Base-by-base conservation (phyloP, 2,329 filamentous ascomycete species). In the Pyricularia sp. region DNA sequence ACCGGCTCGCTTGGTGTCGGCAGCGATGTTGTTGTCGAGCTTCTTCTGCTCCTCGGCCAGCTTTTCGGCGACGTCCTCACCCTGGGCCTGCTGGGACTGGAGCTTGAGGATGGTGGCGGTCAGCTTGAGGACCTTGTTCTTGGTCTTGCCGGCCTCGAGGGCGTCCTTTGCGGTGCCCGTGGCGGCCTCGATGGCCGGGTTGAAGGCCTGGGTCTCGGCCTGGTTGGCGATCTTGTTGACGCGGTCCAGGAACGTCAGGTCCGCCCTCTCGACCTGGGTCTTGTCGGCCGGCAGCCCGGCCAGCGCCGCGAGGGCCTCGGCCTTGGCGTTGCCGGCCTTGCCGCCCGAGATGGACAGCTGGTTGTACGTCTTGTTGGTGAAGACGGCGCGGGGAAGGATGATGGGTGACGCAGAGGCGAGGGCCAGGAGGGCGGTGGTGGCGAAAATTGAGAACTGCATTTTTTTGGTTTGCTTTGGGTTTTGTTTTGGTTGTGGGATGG, bases 121-220 rank as follows among this genome's bases (percentile, higher is more conserved):
- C 65, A 81, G 72, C 71, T 82, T 81, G 60, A 81, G 71, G 22
- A 81, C 77, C 71, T 81, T 81, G 74, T 80, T 81, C 75, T 79
- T 78, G 67, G 75, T 79, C 72, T 81, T 80, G 68, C 78, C 78
- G 64, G 75, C 75, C 73, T 79, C 72, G 12, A 81, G 73, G 40
- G 78, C 76, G 61, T 72, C 73, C 62, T 64, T 75, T 31, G 73
- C 74, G 66, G 68, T 70, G 12, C 75, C 77, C 8, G 68, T 71
- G 0, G 75, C 77, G 8, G 75, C 77, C 33, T 72, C 75, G 65
- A 81, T 77, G 2, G 78, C 79, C 1, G 76, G 73, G 69, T 81
- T 81, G 71, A 81, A 81, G 7, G 74, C 79, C 12, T 75, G 69
- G 0, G 69, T 73, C 68, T 81, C 79, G 0, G 79, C 79, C 65